Percentiles rank a stretch among this genome's conserved stretches.
Conservation (phyloP, 75 land plant genomes). For the Cupressus sempervirens region DNA sequence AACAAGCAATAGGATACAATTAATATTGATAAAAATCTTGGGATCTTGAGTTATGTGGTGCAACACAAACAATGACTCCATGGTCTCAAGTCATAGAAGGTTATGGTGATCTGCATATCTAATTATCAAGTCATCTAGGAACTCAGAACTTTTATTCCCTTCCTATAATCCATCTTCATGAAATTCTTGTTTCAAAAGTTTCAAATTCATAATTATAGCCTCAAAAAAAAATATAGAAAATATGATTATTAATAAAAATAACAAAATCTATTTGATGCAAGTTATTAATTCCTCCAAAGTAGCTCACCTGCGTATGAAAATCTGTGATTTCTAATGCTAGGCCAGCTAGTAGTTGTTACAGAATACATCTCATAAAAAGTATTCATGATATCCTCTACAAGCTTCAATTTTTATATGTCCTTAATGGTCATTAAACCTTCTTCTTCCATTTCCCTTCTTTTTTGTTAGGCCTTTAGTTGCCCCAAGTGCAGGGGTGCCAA, state of each 20-base stretch:
- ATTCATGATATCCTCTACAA: constrained; percentile 85
- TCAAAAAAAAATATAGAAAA: background rate
- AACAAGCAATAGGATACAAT: no score
- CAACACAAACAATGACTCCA: no score
- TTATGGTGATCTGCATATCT: no score
- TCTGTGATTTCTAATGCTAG: constrained; percentile 95
- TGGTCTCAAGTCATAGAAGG: no score
- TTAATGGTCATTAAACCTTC: constrained; percentile 54
- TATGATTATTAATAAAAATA: background rate
- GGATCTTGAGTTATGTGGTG: no score
- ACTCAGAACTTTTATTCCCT: no score
- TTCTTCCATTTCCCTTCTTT: constrained; percentile 62
- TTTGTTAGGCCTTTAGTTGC: constrained; percentile 89
- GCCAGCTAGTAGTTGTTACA: constrained; percentile 90
- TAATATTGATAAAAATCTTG: no score
- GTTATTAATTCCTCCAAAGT: background rate
- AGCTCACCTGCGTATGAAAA: constrained; percentile 78
- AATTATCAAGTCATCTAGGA: no score
- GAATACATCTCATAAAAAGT: constrained; percentile 96
- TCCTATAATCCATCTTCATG: no score
- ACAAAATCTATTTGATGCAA: background rate
- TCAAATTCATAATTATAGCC: no score
- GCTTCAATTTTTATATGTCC: constrained; percentile 81
- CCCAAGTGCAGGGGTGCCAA: constrained; percentile 92
- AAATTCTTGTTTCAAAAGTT: no score